Percentiles rank a stretch among this genome's conserved stretches.
These are phyloP conservation scores for Xylaria flabelliformis DNA, from an alignment of 495 filamentous ascomycete species.

Conservation along the genomic window DNA sequence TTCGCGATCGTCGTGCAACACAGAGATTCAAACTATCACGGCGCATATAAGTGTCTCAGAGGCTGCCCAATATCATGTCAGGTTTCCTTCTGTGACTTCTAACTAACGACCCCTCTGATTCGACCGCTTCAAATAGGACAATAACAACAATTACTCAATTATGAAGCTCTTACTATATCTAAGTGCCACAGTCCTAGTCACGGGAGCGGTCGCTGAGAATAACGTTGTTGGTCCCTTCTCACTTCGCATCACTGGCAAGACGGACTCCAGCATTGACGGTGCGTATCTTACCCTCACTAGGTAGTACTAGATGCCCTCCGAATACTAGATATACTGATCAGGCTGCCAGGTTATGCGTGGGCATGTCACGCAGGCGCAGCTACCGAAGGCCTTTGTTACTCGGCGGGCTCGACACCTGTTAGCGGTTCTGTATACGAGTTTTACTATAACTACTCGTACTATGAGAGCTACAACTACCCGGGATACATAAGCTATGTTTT, in stretches of 20 bases:
- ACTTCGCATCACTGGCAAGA: constrained; percentile 34
- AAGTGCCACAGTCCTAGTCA: not conserved
- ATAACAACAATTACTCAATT: not conserved
- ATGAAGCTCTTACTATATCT: constrained; percentile 14
- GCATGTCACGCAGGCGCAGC: constrained; percentile 35
- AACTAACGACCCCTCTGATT: not conserved
- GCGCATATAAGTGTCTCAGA: constrained; percentile 16
- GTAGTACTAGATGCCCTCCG: too few species aligned
- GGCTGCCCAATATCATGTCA: not conserved
- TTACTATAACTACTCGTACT: constrained; percentile 27
- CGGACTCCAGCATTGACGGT: constrained; percentile 32
- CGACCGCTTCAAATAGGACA: not conserved
- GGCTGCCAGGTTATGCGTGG: constrained; percentile 26
- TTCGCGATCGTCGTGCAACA: not conserved
- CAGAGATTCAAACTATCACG: not conserved
- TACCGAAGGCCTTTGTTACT: constrained; percentile 34
- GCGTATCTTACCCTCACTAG: not conserved
- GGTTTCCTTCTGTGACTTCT: not conserved
- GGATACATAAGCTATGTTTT: constrained; percentile 23
- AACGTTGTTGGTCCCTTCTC: constrained; percentile 35
- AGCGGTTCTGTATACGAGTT: constrained; percentile 24
- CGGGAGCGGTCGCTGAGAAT: constrained; percentile 15
- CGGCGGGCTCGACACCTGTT: constrained; percentile 29
- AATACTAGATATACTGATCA: constrained; percentile 9
- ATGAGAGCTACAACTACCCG: not conserved